Conservation (phyloP, 768 basidiomycete species). For the Russula ochroleuca region DNA sequence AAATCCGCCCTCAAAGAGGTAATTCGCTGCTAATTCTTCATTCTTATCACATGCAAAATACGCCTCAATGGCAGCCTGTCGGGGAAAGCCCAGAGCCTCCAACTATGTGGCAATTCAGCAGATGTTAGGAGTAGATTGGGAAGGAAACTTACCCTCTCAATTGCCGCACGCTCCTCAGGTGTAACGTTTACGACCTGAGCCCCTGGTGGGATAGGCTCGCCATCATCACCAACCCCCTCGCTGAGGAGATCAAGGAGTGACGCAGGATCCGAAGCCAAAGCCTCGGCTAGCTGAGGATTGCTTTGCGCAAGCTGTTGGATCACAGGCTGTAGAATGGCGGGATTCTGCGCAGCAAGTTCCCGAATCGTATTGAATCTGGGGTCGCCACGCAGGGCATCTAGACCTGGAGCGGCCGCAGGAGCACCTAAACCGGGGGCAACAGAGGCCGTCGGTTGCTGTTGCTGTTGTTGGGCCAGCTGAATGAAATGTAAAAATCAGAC, state of each 20-base stretch:
- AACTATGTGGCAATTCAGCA: constrained; percentile 46
- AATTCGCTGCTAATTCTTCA: constrained; percentile 94
- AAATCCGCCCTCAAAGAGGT: constrained; percentile 72
- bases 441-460: constrained; percentile 37
- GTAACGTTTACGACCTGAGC: constrained; percentile 73
- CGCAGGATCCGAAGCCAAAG: constrained; percentile 68
- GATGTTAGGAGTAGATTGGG: not conserved
- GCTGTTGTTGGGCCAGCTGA: constrained; percentile 71
- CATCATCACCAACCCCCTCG: constrained; percentile 41
- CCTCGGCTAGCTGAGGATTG: constrained; percentile 73
- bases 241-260: constrained; percentile 56
- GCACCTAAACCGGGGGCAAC: constrained; percentile 31
- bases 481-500: not conserved
- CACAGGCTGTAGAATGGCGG: constrained; percentile 68
- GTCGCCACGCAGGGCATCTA: constrained; percentile 53
- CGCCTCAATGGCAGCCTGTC: constrained; percentile 79
- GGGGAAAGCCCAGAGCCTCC: constrained; percentile 81
- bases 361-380: constrained; percentile 72
- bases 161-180: constrained; percentile 81
- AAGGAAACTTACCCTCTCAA: constrained; percentile 66
- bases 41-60: constrained; percentile 96
- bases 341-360: constrained; percentile 69
- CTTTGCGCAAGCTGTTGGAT: constrained; percentile 73
- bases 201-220: constrained; percentile 39
- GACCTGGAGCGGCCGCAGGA: constrained; percentile 33